Evolutionary conservation across 441 rosid species (phyloP), one percentile per base, ranked within the genome.

Genomic region (Kokia cookei): DNA sequence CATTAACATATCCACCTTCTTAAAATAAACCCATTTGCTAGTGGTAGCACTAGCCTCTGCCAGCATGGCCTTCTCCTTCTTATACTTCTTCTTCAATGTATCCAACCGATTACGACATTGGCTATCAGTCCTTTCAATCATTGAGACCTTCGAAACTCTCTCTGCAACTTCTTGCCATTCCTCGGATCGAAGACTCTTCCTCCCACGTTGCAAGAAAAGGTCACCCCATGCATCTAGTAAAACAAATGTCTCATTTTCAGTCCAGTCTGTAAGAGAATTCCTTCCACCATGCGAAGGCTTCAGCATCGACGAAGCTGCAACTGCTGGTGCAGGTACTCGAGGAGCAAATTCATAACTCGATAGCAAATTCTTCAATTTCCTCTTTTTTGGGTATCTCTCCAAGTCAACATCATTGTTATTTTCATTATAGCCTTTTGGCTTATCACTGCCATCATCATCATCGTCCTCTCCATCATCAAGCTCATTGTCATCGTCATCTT

Each of bases 141-240:
- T 87, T 2, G 95, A 91, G 37, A 79, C 90, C 37, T 91, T 90
- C 5, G 94, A 88, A 35, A 92, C 98, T 86, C 90, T 96, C 86
- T 96, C 97, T 12, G 97, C 90, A 42, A 96, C 99, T 73, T 93
- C 93, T 70, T 85, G 88, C 99, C 98, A 93, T 70, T 93, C 98
- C 54, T 96, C 97, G 19, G 91, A 90, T 3, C 94, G 88, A 54
- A 96, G 89, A 73, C 98, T 93, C 85, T 91, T 96, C 73, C 97
- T 86, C 75, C 96, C 93, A 72, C 83, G 87, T 65, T 88, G 92
- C 79, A 96, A 78, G 71, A 92, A 93, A 51, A 89, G 85, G 24
- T 91, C 97, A 2, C 98, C 97, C 99, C 97, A 96, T 19, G 96
- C 89, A 50, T 96, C 97, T 5, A 91, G 80, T 75, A 93, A 79